Conservation (phyloP, 1,284 basidiomycete genomes). For the Moniliella sp. region DNA sequence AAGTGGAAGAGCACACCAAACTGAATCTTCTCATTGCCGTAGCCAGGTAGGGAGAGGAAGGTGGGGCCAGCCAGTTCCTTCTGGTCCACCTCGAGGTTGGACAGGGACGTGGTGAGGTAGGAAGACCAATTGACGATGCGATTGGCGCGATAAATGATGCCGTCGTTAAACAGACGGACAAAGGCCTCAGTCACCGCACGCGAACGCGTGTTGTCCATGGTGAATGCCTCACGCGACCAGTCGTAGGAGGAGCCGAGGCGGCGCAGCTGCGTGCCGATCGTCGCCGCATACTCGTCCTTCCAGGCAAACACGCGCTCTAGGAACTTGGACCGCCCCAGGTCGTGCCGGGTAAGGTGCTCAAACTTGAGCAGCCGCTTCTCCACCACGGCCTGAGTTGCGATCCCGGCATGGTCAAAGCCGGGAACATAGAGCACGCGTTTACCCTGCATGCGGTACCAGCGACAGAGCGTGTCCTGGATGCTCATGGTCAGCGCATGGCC, state of each 20-base stretch:
- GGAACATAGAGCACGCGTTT: slow-evolving; percentile 75
- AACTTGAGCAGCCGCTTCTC: slow-evolving; percentile 74
- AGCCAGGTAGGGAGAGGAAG: slow-evolving; percentile 72
- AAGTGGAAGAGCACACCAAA: slow-evolving; percentile 92
- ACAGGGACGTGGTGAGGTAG: slow-evolving; percentile 78
- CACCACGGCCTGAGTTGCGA: slow-evolving; percentile 92
- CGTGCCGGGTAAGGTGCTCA: slow-evolving; percentile 64
- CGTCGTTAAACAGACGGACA: slow-evolving; percentile 73
- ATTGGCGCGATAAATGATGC: slow-evolving; percentile 83
- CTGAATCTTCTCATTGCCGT: slow-evolving; percentile 79
- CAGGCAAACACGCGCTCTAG: slow-evolving; percentile 78
- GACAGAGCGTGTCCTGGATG: slow-evolving; percentile 54
- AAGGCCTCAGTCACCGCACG: slow-evolving; percentile 81
- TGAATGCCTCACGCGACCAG: slow-evolving; percentile 81
- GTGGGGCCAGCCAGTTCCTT: slow-evolving; percentile 74
- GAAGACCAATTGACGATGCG: slow-evolving; percentile 97
- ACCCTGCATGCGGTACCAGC: slow-evolving; percentile 52
- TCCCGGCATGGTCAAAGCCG: slow-evolving; percentile 94
- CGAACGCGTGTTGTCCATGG: slow-evolving; percentile 51
- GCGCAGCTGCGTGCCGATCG: slow-evolving; percentile 72
- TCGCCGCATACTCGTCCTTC: slow-evolving; percentile 85
- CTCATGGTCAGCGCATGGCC: slow-evolving; percentile 83
- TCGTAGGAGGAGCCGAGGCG: slow-evolving; percentile 82
- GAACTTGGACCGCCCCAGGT: slow-evolving; percentile 80
- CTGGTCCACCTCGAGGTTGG: slow-evolving; percentile 92